Base-by-base conservation (phyloP, 129 eudicot genomes). In the Centella asiatica region DNA sequence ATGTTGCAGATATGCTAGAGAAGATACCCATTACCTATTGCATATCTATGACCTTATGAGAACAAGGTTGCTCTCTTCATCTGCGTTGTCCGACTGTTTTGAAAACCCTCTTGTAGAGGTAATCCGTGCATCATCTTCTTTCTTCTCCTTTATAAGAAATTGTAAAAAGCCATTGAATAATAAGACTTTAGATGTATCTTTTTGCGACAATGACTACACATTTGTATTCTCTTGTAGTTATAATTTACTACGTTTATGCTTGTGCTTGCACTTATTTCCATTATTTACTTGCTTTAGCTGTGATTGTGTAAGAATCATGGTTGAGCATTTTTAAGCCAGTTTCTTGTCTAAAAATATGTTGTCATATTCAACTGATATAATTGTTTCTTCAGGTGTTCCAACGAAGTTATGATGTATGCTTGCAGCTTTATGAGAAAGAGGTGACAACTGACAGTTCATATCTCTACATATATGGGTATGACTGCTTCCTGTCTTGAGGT, bases 21-120 rank as follows among this genome's bases (percentile, higher is more conserved):
- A 92, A 66, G 98, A 92, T 62, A 92, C 98, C 32, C 98, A 92
- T 77, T 92, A 92, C 71, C 86, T 92, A 68, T 50, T 92, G 78
- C 80, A 84, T 70, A 92, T 87, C 51, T 92, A 87, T 32, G 96
- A 92, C 84, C 51, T 81, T 22, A 84, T 87, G 94, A 81, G 83
- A 83, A 57, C 47, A 34, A 72, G 64, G 76, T 64, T 92, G 78
- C 82, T 77, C 56, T 84, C 75, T 37, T 67, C 85, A 56, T 47
- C 84, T 36, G 51, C 86, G 44, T 95, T 78, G 48, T 54, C 85
- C 13, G 80, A 81, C 15, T 65, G 68, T 74, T 76, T 90, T 63
- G 94, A 87, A 68, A 75, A 74, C 69, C 76, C 78, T 26, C 95
- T 92, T 58, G 66, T 81, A 25, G 90, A 92, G 96, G 95, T 77